phyloP scores from a whole-genome alignment of 2,329 filamentous ascomycete species.

The Volutella citrinella region DNA sequence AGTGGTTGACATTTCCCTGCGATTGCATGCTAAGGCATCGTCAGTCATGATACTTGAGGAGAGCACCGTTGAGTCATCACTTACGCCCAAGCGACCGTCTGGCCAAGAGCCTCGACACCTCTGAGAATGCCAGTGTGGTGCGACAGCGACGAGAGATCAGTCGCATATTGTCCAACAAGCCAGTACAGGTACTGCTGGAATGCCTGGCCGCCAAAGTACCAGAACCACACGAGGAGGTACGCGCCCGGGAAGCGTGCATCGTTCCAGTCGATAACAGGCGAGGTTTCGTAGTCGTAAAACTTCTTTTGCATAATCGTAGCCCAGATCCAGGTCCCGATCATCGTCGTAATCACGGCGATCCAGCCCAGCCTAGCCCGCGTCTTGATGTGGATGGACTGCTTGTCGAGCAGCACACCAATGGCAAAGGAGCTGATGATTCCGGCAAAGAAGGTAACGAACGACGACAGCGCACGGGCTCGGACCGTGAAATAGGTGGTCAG shows the following conservation, averaged over 20 bases:
- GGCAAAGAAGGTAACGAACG: slow-evolving; percentile 9
- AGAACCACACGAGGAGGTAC: slow-evolving; percentile 17
- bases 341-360: slow-evolving; percentile 4
- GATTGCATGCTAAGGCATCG: slow-evolving; percentile 3
- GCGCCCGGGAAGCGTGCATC: slow-evolving; percentile 16
- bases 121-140: slow-evolving; percentile 5
- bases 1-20: too few species aligned
- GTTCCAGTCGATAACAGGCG: slow-evolving; percentile 16
- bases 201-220: slow-evolving; percentile 16
- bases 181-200: slow-evolving; percentile 13
- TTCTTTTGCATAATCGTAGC: slow-evolving; percentile 15
- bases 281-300: slow-evolving; percentile 11
- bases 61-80: not conserved
- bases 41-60: not conserved
- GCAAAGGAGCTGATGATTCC: slow-evolving; percentile 8
- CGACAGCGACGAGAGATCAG: slow-evolving; percentile 4
- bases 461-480: slow-evolving; percentile 7
- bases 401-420: slow-evolving; percentile 10
- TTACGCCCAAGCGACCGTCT: slow-evolving; percentile 8
- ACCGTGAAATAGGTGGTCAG: slow-evolving; percentile 10
- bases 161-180: slow-evolving; percentile 9
- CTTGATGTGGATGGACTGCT: slow-evolving; percentile 17
- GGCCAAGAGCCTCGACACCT: slow-evolving; percentile 4
- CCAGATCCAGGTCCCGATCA: slow-evolving; percentile 15
- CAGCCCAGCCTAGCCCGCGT: slow-evolving; percentile 36